phyloP scores from a whole-genome alignment of 140 eudicot species.

The Flaveria floridana region DNA sequence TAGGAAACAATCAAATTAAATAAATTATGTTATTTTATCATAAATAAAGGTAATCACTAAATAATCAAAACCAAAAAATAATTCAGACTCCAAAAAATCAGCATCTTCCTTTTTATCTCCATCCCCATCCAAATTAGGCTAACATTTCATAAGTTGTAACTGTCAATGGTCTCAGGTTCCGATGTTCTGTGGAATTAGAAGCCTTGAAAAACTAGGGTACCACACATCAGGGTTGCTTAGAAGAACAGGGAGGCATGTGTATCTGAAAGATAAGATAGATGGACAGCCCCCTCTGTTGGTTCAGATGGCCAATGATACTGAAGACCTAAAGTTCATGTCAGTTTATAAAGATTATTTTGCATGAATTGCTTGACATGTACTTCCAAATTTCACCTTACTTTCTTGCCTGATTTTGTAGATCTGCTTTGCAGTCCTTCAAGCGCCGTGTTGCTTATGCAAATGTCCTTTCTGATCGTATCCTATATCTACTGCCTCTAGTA shows the following conservation, averaged over 20 bases:
- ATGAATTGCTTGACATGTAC: conserved; percentile 4
- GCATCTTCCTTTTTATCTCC: too few relatives aligned
- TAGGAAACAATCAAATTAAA: too few relatives aligned
- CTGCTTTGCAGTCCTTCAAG: conserved; percentile 82
- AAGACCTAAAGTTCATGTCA: conserved; percentile 79
- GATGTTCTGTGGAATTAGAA: conserved; percentile 63
- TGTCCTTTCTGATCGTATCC: conserved; percentile 88
- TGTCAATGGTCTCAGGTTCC: conserved; percentile 55
- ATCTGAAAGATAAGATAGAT: conserved; percentile 52
- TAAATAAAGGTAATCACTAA: too few relatives aligned
- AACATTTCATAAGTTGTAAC: neutral
- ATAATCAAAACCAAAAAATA: too few relatives aligned
- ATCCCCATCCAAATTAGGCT: too few relatives aligned
- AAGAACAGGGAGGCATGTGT: conserved; percentile 78
- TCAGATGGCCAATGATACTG: conserved; percentile 66
- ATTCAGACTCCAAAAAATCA: too few relatives aligned
- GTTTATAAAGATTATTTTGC: conserved; percentile 32
- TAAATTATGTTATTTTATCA: too few relatives aligned
- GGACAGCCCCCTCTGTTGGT: conserved; percentile 83
- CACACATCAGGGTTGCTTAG: conserved; percentile 59
- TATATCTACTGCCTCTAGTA: neutral
- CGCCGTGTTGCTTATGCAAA: conserved; percentile 87
- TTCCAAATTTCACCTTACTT: conserved; percentile 8
- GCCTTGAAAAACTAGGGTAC: conserved; percentile 64
- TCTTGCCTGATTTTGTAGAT: conserved; percentile 47